phyloP scores from a whole-genome alignment of 768 basidiomycete genomes.

The Lentinula edodes region DNA sequence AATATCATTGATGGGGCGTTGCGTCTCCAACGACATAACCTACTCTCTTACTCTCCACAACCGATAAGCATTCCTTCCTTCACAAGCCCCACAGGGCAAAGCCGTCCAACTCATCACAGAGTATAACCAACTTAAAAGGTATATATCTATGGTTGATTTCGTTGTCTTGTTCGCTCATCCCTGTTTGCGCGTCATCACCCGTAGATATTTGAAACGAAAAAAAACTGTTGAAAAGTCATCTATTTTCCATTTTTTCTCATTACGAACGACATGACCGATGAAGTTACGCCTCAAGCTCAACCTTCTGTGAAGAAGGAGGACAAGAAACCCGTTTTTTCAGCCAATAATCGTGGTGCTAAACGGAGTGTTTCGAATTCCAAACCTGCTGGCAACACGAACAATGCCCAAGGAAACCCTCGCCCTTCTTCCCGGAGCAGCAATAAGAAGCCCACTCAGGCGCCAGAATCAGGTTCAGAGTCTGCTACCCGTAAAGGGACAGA shows the following conservation, averaged over 20 bases:
- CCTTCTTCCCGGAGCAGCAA: conserved; percentile 65
- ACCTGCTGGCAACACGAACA: conserved; percentile 32
- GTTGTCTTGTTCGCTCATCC: conserved; percentile 11
- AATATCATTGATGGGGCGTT: neutral
- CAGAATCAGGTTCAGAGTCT: conserved; percentile 74
- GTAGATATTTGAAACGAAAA: conserved; percentile 27
- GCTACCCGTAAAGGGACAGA: conserved; percentile 54
- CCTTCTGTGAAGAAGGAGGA: conserved; percentile 65
- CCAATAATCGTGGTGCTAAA: conserved; percentile 50
- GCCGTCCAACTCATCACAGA: conserved; percentile 43
- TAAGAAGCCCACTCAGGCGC: conserved; percentile 45
- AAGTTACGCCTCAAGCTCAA: conserved; percentile 56
- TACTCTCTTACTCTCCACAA: conserved; percentile 19
- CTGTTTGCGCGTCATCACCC: conserved; percentile 24
- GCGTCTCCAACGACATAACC: neutral
- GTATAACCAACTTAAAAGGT: conserved; percentile 39
- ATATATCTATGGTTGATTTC: neutral
- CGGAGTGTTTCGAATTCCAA: conserved; percentile 50
- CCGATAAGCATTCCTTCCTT: conserved; percentile 50
- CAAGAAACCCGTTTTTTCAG: conserved; percentile 52
- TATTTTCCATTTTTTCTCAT: conserved; percentile 39
- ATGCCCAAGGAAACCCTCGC: conserved; percentile 40
- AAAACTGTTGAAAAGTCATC: conserved; percentile 48
- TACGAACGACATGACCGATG: conserved; percentile 90
- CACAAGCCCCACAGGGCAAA: conserved; percentile 91